Base-by-base conservation (phyloP, 805 yeast species). In the Priceomyces haplophilus region DNA sequence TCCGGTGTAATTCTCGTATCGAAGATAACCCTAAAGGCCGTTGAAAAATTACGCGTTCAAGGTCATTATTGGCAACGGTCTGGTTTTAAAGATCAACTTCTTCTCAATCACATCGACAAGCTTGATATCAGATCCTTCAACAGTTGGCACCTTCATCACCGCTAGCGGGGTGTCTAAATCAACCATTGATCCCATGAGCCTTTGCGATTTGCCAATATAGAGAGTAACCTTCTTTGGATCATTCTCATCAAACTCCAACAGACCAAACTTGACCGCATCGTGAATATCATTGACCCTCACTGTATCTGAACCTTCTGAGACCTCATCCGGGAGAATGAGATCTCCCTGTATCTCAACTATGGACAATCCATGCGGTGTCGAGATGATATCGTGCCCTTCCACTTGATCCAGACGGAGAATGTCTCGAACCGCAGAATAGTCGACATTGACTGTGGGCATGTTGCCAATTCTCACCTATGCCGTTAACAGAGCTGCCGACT, bases 1-100 rank as follows among this genome's bases (percentile, higher is more conserved):
- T n/a, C n/a, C n/a, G n/a, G n/a, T n/a, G n/a, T n/a, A n/a, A n/a
- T n/a, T n/a, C n/a, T n/a, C n/a, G n/a, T n/a, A n/a, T n/a, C n/a
- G n/a, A n/a, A n/a, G n/a, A n/a, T n/a, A n/a, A n/a, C n/a, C n/a
- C n/a, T n/a, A n/a, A n/a, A n/a, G n/a, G n/a, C n/a, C n/a, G n/a
- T n/a, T n/a, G n/a, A n/a, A 21, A 21, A 21, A 21, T 4, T 36
- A 23, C 12, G n/a, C 19, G 21, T 25, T 36, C 12, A 29, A 27
- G 67, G 57, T 83, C 90, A 85, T 84, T 38, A 85, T 80, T 3
- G 95, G 95, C 39, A 86, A 65, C 0, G 95, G 93, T 48, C 95
- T 69, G 31, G 78, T 76, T 38, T 71, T 76, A 55, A 86, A 86
- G 7, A 82, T 69, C 15, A 85, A 60, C 54, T 82, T 83, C 47